Percentiles rank a stretch among this genome's conserved stretches.
Evolutionary conservation across 192 early-diverging fungal species (phyloP).

Genomic region (Linnemannia hyalina): DNA sequence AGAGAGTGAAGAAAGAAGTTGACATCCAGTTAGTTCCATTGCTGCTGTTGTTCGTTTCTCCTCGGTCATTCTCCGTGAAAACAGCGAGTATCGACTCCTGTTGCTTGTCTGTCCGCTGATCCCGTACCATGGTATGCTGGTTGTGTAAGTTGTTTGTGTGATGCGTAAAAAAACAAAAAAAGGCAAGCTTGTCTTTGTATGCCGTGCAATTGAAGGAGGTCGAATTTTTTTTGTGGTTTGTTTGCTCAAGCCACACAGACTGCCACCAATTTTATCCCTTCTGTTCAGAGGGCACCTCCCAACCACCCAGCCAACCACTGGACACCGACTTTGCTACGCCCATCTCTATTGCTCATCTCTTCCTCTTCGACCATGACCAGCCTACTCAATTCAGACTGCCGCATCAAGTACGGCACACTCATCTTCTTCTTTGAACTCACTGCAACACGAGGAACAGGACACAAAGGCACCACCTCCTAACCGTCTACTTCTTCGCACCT

Average conservation of each 20-base stretch:
- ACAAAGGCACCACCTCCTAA: neutral
- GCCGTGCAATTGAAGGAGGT: neutral
- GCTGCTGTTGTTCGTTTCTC: neutral
- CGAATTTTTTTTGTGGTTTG: neutral
- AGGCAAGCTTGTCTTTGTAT: neutral
- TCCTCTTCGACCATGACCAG: constrained; percentile 40
- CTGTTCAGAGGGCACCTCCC: too few relatives aligned
- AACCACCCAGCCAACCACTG: neutral
- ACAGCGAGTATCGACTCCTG: neutral
- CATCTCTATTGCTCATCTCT: neutral
- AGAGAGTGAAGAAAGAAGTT: neutral
- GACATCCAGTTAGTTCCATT: neutral
- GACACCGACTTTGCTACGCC: neutral
- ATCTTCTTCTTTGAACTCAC: neutral
- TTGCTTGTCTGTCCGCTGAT: neutral
- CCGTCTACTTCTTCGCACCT: neutral
- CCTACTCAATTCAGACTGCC: constrained; percentile 52
- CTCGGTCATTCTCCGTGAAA: too few relatives aligned
- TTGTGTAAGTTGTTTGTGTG: neutral
- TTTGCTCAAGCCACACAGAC: constrained; percentile 17
- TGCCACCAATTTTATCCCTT: neutral
- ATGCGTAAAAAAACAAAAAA: neutral
- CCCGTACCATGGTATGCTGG: constrained; percentile 12
- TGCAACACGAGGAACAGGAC: neutral
- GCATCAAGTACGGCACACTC: constrained; percentile 50